Percentiles rank a stretch among this genome's conserved stretches.
Conservation (phyloP, 2,329 filamentous ascomycete genomes). For the Raffaelea albimanens region DNA sequence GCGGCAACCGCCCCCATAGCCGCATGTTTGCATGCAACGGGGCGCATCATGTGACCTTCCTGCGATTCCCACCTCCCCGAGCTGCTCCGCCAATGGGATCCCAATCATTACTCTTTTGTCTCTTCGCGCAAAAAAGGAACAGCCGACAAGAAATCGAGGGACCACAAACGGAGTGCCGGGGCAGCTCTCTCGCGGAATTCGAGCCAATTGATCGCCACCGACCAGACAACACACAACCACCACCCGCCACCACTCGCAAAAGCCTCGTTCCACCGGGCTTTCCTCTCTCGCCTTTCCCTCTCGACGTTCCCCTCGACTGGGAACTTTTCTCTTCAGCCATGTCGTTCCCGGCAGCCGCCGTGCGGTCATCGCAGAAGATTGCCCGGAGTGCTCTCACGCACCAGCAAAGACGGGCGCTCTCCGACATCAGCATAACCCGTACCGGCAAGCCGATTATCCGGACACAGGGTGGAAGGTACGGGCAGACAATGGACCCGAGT, state of each 20-base stretch:
- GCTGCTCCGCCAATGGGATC: conserved; percentile 11
- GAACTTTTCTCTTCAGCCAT: conserved; percentile 3
- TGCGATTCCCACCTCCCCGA: neutral
- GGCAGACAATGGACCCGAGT: too few species aligned
- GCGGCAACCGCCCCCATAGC: neutral
- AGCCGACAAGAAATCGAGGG: conserved; percentile 7
- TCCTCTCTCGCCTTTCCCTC: neutral
- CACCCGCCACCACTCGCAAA: too few species aligned
- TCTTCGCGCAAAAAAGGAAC: conserved; percentile 11
- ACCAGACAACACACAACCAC: neutral
- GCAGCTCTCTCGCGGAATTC: conserved; percentile 10
- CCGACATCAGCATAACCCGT: conserved; percentile 86
- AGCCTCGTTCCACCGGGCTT: neutral
- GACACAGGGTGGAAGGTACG: conserved; percentile 76
- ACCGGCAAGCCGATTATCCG: conserved; percentile 94
- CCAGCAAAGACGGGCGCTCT: conserved; percentile 46
- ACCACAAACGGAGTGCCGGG: conserved; percentile 9
- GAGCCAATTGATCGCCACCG: conserved; percentile 10
- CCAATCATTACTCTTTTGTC: conserved; percentile 11
- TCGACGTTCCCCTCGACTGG: neutral
- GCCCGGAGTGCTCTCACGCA: conserved; percentile 38
- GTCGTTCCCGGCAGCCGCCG: conserved; percentile 33
- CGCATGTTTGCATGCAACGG: neutral
- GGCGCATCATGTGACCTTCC: neutral
- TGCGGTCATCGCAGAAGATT: conserved; percentile 41